These are phyloP conservation scores for Rosa persica DNA, from an alignment of 306 rosid species.

Conservation along the genomic window DNA sequence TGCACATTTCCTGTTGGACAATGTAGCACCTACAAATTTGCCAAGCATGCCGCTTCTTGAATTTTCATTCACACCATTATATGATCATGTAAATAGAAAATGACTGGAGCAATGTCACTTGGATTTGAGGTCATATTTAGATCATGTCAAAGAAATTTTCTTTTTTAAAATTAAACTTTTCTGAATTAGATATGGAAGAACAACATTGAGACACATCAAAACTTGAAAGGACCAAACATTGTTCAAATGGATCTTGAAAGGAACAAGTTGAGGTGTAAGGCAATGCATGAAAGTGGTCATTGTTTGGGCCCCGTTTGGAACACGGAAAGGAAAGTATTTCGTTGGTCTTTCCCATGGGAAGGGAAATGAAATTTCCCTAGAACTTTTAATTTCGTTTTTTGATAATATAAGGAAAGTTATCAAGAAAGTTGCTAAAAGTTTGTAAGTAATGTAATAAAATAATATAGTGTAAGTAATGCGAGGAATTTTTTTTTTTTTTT, in stretches of 20 bases:
- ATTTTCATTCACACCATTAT: not conserved
- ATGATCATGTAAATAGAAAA: not conserved
- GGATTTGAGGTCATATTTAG: not conserved
- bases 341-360: too few species aligned
- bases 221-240: not conserved
- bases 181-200: not conserved
- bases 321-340: too few species aligned
- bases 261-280: not conserved
- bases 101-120: not conserved
- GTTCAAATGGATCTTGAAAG: not conserved
- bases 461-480: too few species aligned
- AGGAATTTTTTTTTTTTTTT: too few species aligned
- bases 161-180: not conserved
- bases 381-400: too few species aligned
- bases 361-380: too few species aligned
- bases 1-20: slow-evolving; percentile 25
- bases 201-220: not conserved
- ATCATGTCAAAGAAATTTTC: not conserved
- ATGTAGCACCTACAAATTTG: slow-evolving; percentile 27
- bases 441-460: too few species aligned
- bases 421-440: too few species aligned
- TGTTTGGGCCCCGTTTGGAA: too few species aligned
- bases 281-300: not conserved
- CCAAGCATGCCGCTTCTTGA: not conserved
- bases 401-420: too few species aligned